phyloP scores from a whole-genome alignment of 2,329 filamentous ascomycete species.

The Diplodia mutila region DNA sequence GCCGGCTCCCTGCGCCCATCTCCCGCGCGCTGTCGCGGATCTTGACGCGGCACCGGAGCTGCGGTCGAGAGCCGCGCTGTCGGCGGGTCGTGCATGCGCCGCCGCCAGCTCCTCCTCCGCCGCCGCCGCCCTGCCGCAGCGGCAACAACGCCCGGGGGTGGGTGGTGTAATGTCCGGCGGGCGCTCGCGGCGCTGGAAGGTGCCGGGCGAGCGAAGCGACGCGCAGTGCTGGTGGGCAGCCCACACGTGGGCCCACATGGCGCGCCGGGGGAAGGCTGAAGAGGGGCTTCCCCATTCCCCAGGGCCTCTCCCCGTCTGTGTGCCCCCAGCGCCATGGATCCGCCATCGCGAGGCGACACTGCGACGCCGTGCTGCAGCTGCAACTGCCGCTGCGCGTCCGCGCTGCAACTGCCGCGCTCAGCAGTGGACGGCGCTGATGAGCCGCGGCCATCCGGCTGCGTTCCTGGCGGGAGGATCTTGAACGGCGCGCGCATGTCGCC shows the following conservation, averaged over 20 bases:
- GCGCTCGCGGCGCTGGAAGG: background rate
- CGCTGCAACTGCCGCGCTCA: background rate
- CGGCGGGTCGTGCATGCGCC: no score
- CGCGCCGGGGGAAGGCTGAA: background rate
- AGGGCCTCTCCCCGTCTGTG: conserved; percentile 6
- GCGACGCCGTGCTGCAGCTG: no score
- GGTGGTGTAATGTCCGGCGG: background rate
- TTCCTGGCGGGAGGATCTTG: conserved; percentile 8
- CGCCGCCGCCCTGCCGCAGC: background rate
- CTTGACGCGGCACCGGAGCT: background rate
- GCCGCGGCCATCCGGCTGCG: background rate
- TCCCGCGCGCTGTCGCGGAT: conserved; percentile 9
- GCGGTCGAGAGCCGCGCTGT: background rate
- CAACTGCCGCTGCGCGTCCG: background rate
- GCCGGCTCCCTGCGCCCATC: conserved; percentile 16
- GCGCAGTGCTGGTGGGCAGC: background rate
- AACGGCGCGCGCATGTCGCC: conserved; percentile 13
- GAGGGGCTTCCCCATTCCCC: background rate
- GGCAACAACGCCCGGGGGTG: background rate
- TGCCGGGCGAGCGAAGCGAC: background rate
- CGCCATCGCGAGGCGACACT: no score
- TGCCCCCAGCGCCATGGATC: background rate
- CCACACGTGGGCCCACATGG: conserved; percentile 15
- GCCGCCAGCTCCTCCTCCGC: background rate
- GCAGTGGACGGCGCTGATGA: no score